Evolutionary conservation across 1,139 yeast species (phyloP), one percentile per base, ranked within the genome.

Genomic region (Debaryomycetaceae sp.): DNA sequence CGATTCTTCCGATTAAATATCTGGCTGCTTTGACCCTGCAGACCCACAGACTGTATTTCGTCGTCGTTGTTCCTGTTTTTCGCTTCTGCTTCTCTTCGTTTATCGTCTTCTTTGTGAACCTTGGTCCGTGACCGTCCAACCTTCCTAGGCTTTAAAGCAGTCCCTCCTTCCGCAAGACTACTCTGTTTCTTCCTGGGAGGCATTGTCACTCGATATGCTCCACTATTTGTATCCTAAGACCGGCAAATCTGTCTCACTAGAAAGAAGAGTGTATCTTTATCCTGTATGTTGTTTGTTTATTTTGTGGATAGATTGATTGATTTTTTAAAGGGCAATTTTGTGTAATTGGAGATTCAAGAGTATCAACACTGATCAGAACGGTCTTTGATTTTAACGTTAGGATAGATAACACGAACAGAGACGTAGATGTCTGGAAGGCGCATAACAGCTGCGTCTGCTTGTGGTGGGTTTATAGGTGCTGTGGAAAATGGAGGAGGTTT

Each of bases 1-100:
- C 56, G 49, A 51, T 66, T 66, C 37, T 57, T 55, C 8, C 31
- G 31, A 4, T 27, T 27, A 27, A 27, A 38, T 22, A 45, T 34
- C 34, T 42, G 47, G 22, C 45, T 48, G 13, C 47, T 33, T 23
- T 46, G 50, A 17, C 47, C 42, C 14, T 41, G 47, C 44, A 45
- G 49, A 36, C 45, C 42, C 24, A 40, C 46, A 6, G 45, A 39
- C 31, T 39, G 22, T 9, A 24, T 40, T 4, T 34, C 46, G 17
- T 38, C 34, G 11, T 38, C 44, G 7, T 34, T 34, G 14, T 38
- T 23, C 24, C 17, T 36, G n/a, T 36, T 39, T 39, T 42, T 36
- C 23, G 13, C 24, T 7, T 13, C 22, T 31, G 33, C 39, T n/a
- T 23, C 39, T 34, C 14, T 6, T 17, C 23, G 23, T 20, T 20